Conservation (phyloP, 1,284 basidiomycete species). For the Flammula alnicola region DNA sequence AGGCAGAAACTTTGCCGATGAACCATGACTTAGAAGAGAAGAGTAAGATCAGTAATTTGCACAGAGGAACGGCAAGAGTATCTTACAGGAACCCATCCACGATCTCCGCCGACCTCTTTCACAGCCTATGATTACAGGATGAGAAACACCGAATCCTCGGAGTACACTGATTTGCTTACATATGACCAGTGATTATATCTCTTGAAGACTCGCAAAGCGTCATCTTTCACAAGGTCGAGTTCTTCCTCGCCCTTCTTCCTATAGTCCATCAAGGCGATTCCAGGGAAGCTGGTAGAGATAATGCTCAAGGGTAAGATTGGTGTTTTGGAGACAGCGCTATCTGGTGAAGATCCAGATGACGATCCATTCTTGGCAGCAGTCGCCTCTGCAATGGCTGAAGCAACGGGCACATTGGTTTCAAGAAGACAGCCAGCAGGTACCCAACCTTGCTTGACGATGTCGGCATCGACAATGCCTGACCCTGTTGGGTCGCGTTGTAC, state of each 20-base stretch:
- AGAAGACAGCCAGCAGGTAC: constrained; percentile 93
- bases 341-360: constrained; percentile 44
- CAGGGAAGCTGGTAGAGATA: constrained; percentile 92
- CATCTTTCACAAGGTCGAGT: constrained; percentile 84
- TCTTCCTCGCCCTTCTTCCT: constrained; percentile 90
- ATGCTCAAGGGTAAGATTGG: constrained; percentile 89
- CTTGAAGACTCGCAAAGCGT: constrained; percentile 92
- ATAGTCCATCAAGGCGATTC: constrained; percentile 95
- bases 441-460: constrained; percentile 82
- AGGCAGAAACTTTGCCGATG: constrained; percentile 68
- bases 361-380: constrained; percentile 57
- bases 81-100: constrained; percentile 88
- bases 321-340: constrained; percentile 57
- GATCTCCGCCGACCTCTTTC: constrained; percentile 84
- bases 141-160: background rate
- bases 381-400: constrained; percentile 78
- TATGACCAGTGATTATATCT: constrained; percentile 98
- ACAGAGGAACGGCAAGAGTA: constrained; percentile 1
- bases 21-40: constrained; percentile 63
- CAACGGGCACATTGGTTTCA: constrained; percentile 85
- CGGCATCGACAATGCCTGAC: constrained; percentile 77
- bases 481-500: constrained; percentile 93
- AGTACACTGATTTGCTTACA: constrained; percentile 43
- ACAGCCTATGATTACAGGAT: constrained; percentile 62
- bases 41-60: background rate